Evolutionary conservation across 2,329 filamentous ascomycete species (phyloP).

Genomic region (Aciculosporium take): DNA sequence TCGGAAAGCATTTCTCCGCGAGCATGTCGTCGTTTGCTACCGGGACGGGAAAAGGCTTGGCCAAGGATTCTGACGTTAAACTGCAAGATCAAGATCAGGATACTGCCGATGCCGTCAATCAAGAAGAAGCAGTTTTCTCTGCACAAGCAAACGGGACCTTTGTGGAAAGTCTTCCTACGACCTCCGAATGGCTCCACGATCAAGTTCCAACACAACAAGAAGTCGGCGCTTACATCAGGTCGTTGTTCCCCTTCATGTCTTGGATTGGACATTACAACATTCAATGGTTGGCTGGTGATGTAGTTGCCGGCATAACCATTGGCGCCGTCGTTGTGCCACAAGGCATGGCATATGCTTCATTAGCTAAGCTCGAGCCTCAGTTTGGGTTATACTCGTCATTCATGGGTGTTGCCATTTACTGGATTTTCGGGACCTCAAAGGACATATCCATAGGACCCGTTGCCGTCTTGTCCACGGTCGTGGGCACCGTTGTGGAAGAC

Average conservation of each 20-base stretch:
- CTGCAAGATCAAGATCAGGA: slow-evolving; percentile 41
- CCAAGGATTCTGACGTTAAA: slow-evolving; percentile 73
- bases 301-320: slow-evolving; percentile 58
- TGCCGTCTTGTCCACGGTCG: slow-evolving; percentile 85
- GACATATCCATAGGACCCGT: slow-evolving; percentile 97
- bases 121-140: slow-evolving; percentile 70
- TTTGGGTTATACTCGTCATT: slow-evolving; percentile 82
- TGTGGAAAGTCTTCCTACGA: slow-evolving; percentile 67
- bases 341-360: slow-evolving; percentile 83
- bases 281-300: slow-evolving; percentile 77
- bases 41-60: slow-evolving; percentile 57
- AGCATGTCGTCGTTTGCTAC: slow-evolving; percentile 27
- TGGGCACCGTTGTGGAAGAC: slow-evolving; percentile 63
- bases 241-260: slow-evolving; percentile 73
- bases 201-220: slow-evolving; percentile 45
- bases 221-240: slow-evolving; percentile 45
- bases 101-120: slow-evolving; percentile 45
- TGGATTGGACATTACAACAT: slow-evolving; percentile 86
- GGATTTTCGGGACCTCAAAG: slow-evolving; percentile 96
- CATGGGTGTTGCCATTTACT: slow-evolving; percentile 88
- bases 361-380: slow-evolving; percentile 66
- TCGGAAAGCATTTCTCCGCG: background rate
- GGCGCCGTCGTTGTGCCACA: slow-evolving; percentile 76
- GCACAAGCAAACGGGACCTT: slow-evolving; percentile 61
- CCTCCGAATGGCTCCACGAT: slow-evolving; percentile 54